Percentiles rank a stretch among this genome's conserved stretches.
Conservation (phyloP, 2,329 filamentous ascomycete species). For the Beauveria pseudobassiana region DNA sequence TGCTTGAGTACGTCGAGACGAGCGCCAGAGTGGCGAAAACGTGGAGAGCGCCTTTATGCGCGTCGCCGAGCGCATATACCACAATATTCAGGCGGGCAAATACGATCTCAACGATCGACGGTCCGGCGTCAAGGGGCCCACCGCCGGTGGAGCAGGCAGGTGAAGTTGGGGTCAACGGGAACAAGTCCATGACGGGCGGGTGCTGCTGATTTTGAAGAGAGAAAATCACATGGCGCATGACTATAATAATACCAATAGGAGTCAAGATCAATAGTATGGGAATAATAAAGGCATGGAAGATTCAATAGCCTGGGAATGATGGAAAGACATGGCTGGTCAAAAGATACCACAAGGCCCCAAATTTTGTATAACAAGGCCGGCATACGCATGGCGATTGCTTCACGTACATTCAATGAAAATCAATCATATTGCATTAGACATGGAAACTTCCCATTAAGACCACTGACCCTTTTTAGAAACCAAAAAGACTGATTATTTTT, state of each 20-base stretch:
- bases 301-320: neutral
- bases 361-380: neutral
- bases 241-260: neutral
- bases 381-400: neutral
- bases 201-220: conserved; percentile 31
- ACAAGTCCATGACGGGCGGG: conserved; percentile 32
- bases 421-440: conserved; percentile 2
- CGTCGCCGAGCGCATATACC: conserved; percentile 90
- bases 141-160: conserved; percentile 38
- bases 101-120: conserved; percentile 92
- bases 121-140: conserved; percentile 77
- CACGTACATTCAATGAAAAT: neutral
- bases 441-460: neutral
- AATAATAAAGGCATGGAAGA: neutral
- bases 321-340: neutral
- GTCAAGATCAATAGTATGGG: neutral
- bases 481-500: neutral
- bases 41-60: conserved; percentile 91
- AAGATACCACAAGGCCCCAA: neutral
- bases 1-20: conserved; percentile 92
- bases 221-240: neutral
- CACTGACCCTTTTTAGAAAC: neutral
- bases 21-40: conserved; percentile 86
- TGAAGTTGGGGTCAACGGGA: conserved; percentile 37
- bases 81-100: conserved; percentile 90